Conservation (phyloP, 495 filamentous ascomycete species). For the Lepraria neglecta region DNA sequence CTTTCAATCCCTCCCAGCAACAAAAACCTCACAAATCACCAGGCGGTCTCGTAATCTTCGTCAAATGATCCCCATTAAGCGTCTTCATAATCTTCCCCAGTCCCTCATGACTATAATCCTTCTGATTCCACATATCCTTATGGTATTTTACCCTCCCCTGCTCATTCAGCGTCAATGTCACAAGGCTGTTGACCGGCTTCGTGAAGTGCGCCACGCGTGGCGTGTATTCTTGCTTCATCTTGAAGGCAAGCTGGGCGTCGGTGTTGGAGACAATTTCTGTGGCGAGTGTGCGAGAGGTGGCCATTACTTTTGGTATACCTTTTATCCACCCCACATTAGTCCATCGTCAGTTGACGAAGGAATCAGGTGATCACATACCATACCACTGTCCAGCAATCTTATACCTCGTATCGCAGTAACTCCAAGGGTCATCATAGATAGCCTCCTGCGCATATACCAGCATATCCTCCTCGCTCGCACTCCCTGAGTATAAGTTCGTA, state of each 20-base stretch:
- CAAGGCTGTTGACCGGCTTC: slow-evolving; percentile 39
- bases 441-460: slow-evolving; percentile 41
- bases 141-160: slow-evolving; percentile 44
- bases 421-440: slow-evolving; percentile 46
- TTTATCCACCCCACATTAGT: background rate
- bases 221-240: slow-evolving; percentile 43
- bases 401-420: slow-evolving; percentile 45
- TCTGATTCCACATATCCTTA: slow-evolving; percentile 50
- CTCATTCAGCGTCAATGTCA: slow-evolving; percentile 39
- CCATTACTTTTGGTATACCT: slow-evolving; percentile 40
- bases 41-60: slow-evolving; percentile 35
- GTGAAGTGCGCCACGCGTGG: slow-evolving; percentile 32
- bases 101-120: slow-evolving; percentile 46
- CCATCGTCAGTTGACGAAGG: too few relatives aligned
- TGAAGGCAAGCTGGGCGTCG: slow-evolving; percentile 37
- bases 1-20: background rate
- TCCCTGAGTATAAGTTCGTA: slow-evolving; percentile 42
- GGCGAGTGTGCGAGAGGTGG: slow-evolving; percentile 34
- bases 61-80: slow-evolving; percentile 45
- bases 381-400: slow-evolving; percentile 49
- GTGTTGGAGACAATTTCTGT: slow-evolving; percentile 38
- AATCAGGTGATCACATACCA: slow-evolving; percentile 26
- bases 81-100: slow-evolving; percentile 44
- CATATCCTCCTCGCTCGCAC: slow-evolving; percentile 44
- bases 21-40: slow-evolving; percentile 22